Evolutionary conservation across 1,139 yeast species (phyloP).

Genomic region (Arxiozyma bovina): DNA sequence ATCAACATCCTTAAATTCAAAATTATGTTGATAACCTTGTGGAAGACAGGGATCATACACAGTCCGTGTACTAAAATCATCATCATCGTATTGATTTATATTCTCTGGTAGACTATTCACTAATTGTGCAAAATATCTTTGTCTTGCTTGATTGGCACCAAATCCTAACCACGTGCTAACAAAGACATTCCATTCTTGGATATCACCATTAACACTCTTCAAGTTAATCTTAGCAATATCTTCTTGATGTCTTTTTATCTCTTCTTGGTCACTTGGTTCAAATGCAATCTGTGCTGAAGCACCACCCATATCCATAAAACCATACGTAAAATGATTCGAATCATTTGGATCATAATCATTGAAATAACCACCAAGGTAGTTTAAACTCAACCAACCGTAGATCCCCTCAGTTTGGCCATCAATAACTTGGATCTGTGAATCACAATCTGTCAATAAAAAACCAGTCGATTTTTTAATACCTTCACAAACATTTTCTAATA

Average conservation of each 20-base stretch:
- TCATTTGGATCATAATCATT: slow-evolving; percentile 36
- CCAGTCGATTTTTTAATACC: slow-evolving; percentile 41
- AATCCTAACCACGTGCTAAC: slow-evolving; percentile 80
- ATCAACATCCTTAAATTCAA: slow-evolving; percentile 36
- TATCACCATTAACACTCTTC: slow-evolving; percentile 50
- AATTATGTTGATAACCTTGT: slow-evolving; percentile 40
- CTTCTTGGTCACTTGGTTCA: slow-evolving; percentile 50
- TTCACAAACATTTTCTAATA: slow-evolving; percentile 46
- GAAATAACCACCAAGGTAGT: slow-evolving; percentile 53
- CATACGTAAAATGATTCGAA: slow-evolving; percentile 45
- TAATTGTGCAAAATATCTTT: slow-evolving; percentile 51
- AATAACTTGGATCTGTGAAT: slow-evolving; percentile 56
- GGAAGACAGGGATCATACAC: slow-evolving; percentile 68
- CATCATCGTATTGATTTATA: slow-evolving; percentile 34
- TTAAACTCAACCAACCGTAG: slow-evolving; percentile 73
- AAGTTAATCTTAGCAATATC: slow-evolving; percentile 53
- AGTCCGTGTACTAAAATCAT: slow-evolving; percentile 33
- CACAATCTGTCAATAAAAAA: slow-evolving; percentile 47
- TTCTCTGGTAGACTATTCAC: slow-evolving; percentile 37
- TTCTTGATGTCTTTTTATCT: slow-evolving; percentile 48
- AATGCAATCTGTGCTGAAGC: slow-evolving; percentile 79
- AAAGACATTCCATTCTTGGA: slow-evolving; percentile 62
- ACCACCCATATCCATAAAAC: slow-evolving; percentile 90
- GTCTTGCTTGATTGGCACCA: slow-evolving; percentile 74
- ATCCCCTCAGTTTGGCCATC: slow-evolving; percentile 78